These are phyloP conservation scores for Hansenula lynferdii DNA, from an alignment of 1,139 yeast genomes.

Conservation along the genomic window DNA sequence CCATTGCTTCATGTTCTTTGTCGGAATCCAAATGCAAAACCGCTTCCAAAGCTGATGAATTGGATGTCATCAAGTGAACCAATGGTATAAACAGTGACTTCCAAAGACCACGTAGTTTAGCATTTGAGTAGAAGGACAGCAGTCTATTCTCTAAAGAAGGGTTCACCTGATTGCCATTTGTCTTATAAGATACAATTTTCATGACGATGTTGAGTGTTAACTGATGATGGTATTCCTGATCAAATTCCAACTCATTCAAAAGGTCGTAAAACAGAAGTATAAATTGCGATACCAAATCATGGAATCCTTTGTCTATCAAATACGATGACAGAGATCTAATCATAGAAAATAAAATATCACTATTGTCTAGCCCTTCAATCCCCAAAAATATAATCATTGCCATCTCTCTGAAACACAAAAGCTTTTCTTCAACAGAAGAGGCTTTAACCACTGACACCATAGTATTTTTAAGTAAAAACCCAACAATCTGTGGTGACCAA, in stretches of 20 bases:
- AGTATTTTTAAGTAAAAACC: constrained; percentile 35
- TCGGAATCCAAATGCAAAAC: constrained; percentile 3
- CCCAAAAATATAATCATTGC: constrained; percentile 35
- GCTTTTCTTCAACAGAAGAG: constrained; percentile 21
- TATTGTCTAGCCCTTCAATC: constrained; percentile 11
- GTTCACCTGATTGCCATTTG: too few species aligned
- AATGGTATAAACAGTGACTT: neutral
- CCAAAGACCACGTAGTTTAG: neutral
- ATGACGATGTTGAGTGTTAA: too few species aligned
- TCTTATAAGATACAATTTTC: too few species aligned
- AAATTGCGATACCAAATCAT: too few species aligned
- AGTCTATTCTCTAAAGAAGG: neutral
- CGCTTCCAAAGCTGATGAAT: constrained; percentile 6
- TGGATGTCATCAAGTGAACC: constrained; percentile 4
- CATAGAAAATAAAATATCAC: constrained; percentile 23
- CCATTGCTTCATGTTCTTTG: too few species aligned
- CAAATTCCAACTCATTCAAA: too few species aligned
- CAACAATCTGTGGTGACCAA: constrained; percentile 35
- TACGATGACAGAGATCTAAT: constrained; percentile 24
- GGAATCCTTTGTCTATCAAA: too few species aligned
- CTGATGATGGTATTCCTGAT: too few species aligned
- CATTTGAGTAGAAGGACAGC: neutral
- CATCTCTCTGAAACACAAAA: constrained; percentile 32
- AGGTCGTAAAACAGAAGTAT: too few species aligned
- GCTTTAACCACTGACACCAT: constrained; percentile 26